These are phyloP conservation scores for Fusarium longipes DNA, from an alignment of 2,329 filamentous ascomycete genomes.

Conservation along the genomic window DNA sequence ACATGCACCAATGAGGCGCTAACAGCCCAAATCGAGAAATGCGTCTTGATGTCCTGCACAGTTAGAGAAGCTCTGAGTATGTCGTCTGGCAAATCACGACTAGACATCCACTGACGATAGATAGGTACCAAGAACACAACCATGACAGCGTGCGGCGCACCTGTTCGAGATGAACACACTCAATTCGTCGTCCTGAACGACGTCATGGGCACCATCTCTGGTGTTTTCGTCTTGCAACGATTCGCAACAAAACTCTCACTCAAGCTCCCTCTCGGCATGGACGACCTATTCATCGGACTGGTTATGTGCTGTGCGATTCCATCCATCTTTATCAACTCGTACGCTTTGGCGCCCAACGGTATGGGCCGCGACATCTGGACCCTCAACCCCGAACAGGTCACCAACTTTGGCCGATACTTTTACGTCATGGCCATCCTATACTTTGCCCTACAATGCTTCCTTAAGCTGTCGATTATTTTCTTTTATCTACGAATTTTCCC, in stretches of 20 bases:
- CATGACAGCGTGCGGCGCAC: conserved; percentile 44
- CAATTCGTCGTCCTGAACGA: conserved; percentile 30
- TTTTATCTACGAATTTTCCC: conserved; percentile 69
- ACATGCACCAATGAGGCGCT: too few species aligned
- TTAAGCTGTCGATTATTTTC: conserved; percentile 64
- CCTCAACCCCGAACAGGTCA: conserved; percentile 55
- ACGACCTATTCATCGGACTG: conserved; percentile 53
- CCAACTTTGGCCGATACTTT: conserved; percentile 56
- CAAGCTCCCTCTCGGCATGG: conserved; percentile 52
- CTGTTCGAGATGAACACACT: conserved; percentile 47
- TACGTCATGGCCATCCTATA: conserved; percentile 59
- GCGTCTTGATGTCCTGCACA: conserved; percentile 42
- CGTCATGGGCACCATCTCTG: conserved; percentile 50
- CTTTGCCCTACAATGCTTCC: conserved; percentile 58
- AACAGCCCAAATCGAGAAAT: conserved; percentile 46
- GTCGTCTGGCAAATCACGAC: background rate
- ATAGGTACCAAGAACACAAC: conserved; percentile 47
- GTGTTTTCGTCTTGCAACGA: conserved; percentile 57
- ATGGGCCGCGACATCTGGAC: conserved; percentile 65
- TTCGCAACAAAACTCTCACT: conserved; percentile 52
- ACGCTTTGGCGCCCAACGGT: conserved; percentile 54
- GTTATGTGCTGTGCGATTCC: conserved; percentile 47
- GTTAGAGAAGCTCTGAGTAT: conserved; percentile 50
- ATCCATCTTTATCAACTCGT: conserved; percentile 47
- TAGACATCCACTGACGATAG: background rate